Evolutionary conservation across 306 rosid genomes (phyloP).

Genomic region (Cucurbita ficifolia): DNA sequence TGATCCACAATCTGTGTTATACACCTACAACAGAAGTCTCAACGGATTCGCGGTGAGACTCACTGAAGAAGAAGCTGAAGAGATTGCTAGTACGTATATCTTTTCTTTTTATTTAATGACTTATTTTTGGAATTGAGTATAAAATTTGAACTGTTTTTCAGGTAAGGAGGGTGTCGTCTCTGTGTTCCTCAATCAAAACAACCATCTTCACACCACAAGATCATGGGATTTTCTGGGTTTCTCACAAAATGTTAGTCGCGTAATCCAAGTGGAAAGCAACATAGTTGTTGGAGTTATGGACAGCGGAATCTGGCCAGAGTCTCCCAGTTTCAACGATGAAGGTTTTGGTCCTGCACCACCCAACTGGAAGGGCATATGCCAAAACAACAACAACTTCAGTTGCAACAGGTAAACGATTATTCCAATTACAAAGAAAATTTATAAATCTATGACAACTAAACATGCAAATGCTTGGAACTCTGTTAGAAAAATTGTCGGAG

Average conservation of each 20-base stretch:
- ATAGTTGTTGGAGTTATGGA: conserved; percentile 29
- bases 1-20: conserved; percentile 4
- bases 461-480: background rate
- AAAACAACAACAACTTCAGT: conserved; percentile 12
- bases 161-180: conserved; percentile 34
- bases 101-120: too few relatives aligned
- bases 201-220: conserved; percentile 27
- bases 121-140: too few relatives aligned
- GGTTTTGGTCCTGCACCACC: conserved; percentile 26
- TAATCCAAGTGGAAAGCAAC: conserved; percentile 13
- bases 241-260: background rate
- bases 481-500: conserved; percentile 35
- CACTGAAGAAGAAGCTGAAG: conserved; percentile 15
- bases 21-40: conserved; percentile 24
- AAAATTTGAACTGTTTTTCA: background rate
- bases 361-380: conserved; percentile 39
- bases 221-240: conserved; percentile 51
- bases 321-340: conserved; percentile 23
- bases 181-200: conserved; percentile 21
- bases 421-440: too few relatives aligned
- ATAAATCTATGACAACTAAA: too few relatives aligned
- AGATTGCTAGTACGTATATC: conserved; percentile 5
- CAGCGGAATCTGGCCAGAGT: conserved; percentile 37
- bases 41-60: conserved; percentile 24
- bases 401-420: conserved; percentile 19